Evolutionary conservation across 805 yeast genomes (phyloP), one percentile per base, ranked within the genome.

Genomic region (Saturnispora diversa): DNA sequence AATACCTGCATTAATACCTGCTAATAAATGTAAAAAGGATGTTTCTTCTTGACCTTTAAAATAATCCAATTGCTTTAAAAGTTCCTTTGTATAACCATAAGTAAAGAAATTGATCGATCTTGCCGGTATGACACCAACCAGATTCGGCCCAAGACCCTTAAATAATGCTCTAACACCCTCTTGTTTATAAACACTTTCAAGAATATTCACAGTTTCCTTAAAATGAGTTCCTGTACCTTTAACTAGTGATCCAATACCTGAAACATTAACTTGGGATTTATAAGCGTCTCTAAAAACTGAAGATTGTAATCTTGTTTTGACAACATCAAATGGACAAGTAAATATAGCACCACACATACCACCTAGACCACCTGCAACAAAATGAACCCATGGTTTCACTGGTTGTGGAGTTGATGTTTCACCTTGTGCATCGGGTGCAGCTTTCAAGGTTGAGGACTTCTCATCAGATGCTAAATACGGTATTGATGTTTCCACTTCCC

Each of bases 61-160:
- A 61, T 86, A 75, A 32, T 72, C 66, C 2, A 51, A 37, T 15
- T 64, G 64, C 6, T 85, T 70, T n/a, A 87, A 60, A 12, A 82
- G 37, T 19, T 84, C 90, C 54, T 92, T 92, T 5, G 94, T 77
- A n/a, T 84, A 69, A n/a, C 97, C 95, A 59, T 92, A 92, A 0
- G 97, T 86, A 68, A 88, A 88, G 59, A 92, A 92, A 61, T 92
- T 92, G 48, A 92, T 94, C 22, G 96, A 83, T 59, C 99, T 72
- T 1, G 99, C 97, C 0, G 99, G 99, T 31, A 92, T 90, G 12
- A 92, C 97, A 40, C 99, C 99, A 13, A 90, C 94, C 50, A 92
- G 68, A 53, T 90, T 92, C 8, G 99, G 98, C 0, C 98, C 98
- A 37, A 92, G 65, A 10, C 99, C 99, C 63, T 84, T 84, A 63